Evolutionary conservation across 345 rosid genomes (phyloP), one percentile per base, ranked within the genome.

Genomic region (Gossypium herbaceum): DNA sequence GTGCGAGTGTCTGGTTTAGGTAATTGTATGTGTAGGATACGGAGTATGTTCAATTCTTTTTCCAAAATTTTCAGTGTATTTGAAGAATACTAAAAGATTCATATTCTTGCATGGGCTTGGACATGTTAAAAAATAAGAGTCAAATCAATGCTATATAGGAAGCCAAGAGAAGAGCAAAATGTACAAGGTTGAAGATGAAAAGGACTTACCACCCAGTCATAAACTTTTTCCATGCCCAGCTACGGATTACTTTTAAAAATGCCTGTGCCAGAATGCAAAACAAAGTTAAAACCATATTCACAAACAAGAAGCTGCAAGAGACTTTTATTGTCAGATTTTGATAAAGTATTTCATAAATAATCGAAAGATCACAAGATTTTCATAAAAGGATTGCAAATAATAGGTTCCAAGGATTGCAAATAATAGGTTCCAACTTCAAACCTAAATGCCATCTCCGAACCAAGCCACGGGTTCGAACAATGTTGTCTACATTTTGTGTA

Each of bases 201-300:
- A 76, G 74, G 65, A 68, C 83, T 79, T 73, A 90, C 96, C 96
- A 86, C 78, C 96, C 96, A 4, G 90, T 87, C 88, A 91, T 83
- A 39, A 91, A 91, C 81, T 89, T 91, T 76, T 87, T 91, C 41
- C 87, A 86, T 19, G 90, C 89, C 91, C 93, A 91, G 86, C 93
- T 89, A 24, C 92, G 76, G 25, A 86, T 79, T 17, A 87, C 91
- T 83, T 85, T 89, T 72, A 73, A 79, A 72, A 89, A 58, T 62
- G 91, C 89, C 91, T 88, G 82, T 74, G 44, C 24, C 44, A 69
- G 24, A 43, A 12, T 55, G 12, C 57, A 13, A 34, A 74, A 22
- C 5, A 7, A 52, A 65, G 19, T 12, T 20, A 20, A 20, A 48
- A 7, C 20, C 16, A 3, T 20, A 17, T 19, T 51, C 45, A 64